Conservation (phyloP, 2,329 filamentous ascomycete species). For the Botrytis deweyae region DNA sequence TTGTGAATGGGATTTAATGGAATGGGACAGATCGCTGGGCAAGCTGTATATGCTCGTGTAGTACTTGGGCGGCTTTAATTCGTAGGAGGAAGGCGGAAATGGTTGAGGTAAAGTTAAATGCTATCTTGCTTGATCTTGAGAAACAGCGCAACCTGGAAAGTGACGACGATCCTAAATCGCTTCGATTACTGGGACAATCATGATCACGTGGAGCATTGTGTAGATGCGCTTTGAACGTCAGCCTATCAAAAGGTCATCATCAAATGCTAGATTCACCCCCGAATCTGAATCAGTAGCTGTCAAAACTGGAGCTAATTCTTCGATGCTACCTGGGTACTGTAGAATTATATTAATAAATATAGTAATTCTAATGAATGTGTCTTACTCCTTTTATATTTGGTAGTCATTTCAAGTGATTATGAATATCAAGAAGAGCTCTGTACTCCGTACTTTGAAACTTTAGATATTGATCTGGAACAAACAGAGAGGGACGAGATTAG, state of each 20-base stretch:
- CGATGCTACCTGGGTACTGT: not conserved
- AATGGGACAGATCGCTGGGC: not conserved
- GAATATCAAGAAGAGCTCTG: not conserved
- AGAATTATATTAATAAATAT: not conserved
- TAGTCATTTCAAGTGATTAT: not conserved
- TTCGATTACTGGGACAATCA: conserved; percentile 15
- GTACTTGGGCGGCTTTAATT: not conserved
- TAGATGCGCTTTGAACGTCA: conserved; percentile 4
- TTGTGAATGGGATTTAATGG: conserved; percentile 23
- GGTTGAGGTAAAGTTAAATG: conserved; percentile 8
- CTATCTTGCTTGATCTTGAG: conserved; percentile 21
- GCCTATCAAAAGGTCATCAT: not conserved
- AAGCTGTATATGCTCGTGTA: conserved; percentile 3
- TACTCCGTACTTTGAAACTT: not conserved
- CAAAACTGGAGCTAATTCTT: not conserved
- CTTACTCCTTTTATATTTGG: not conserved
- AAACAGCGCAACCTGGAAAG: conserved; percentile 20
- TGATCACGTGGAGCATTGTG: conserved; percentile 12
- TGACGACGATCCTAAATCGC: conserved; percentile 21
- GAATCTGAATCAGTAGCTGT: not conserved
- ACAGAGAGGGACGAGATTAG: not conserved
- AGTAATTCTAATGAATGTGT: not conserved
- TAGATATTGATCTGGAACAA: conserved; percentile 6
- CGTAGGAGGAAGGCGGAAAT: not conserved
- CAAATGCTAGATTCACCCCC: not conserved